Conservation (phyloP, 1,284 basidiomycete species). For the Farysia itapuensis region DNA sequence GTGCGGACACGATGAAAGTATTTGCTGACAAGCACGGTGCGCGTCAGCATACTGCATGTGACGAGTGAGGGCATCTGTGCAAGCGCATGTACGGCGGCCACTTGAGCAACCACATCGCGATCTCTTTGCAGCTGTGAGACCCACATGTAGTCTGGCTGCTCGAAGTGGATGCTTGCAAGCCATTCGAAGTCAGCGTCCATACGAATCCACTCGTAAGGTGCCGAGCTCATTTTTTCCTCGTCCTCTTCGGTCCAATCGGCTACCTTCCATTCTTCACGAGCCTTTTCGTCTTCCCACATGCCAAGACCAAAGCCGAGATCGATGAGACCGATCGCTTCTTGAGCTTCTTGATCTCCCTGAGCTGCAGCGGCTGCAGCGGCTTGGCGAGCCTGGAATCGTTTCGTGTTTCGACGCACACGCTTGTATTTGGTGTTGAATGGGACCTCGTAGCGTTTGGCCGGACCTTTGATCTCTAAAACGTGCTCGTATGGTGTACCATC, state of each 20-base stretch:
- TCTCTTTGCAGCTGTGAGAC: slow-evolving; percentile 94
- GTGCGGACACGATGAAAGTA: slow-evolving; percentile 97
- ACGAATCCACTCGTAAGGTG: slow-evolving; percentile 98
- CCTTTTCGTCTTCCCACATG: slow-evolving; percentile 78
- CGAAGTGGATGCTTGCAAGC: slow-evolving; percentile 87
- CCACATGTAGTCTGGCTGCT: slow-evolving; percentile 99
- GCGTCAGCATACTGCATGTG: slow-evolving; percentile 85
- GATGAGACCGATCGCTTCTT: slow-evolving; percentile 88
- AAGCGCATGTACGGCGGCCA: slow-evolving; percentile 62
- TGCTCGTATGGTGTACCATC: slow-evolving; percentile 99
- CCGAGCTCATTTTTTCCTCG: slow-evolving; percentile 77
- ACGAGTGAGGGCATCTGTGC: slow-evolving; percentile 80
- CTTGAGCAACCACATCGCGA: slow-evolving; percentile 85
- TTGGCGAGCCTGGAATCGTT: slow-evolving; percentile 89
- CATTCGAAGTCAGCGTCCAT: slow-evolving; percentile 99
- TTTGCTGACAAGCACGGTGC: slow-evolving; percentile 89
- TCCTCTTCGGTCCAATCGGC: slow-evolving; percentile 98
- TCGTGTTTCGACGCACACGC: slow-evolving; percentile 88
- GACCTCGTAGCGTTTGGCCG: slow-evolving; percentile 89
- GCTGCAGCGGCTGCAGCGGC: slow-evolving; percentile 89
- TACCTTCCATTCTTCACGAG: slow-evolving; percentile 82
- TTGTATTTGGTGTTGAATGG: slow-evolving; percentile 99
- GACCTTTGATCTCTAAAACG: slow-evolving; percentile 83
- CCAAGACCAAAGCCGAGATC: slow-evolving; percentile 94
- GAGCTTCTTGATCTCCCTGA: slow-evolving; percentile 70